Base-by-base conservation (phyloP, 768 basidiomycete species). In the Heimioporus sp. region DNA sequence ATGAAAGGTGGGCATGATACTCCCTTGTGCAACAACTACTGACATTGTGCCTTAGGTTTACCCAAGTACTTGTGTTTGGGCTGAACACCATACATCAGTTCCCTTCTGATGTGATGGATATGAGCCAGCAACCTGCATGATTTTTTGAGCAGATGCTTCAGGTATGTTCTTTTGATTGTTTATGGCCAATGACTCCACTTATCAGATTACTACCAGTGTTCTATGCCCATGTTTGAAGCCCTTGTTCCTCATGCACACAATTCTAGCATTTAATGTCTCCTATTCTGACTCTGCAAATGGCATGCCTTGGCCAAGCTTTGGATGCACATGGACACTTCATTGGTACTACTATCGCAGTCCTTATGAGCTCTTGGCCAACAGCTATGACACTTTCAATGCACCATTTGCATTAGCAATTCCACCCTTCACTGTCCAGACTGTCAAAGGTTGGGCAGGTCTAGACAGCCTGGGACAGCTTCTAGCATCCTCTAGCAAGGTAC, bases 221-320 rank as follows among this genome's bases (percentile, higher is more conserved):
- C 68, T 0, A 61, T 75, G 2, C 74, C 75, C 0, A 68, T 61
- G 1, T 74, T 76, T 30, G 72, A 77, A 9, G 73, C 67, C 3
- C 64, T 79, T 0, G 54, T 76, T 1, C 64, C 62, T 5, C 51
- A 60, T 10, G 43, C 24, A 0, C 58, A 72, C 19, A 52, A 73
- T 1, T 38, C 9, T 0, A 11, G 4, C n/a, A 43, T 52, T n/a
- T 40, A 46, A 46, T 0, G 2, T 2, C 40, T 52, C 11, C 24
- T 46, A 0, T 52, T 52, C n/a, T 10, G 11, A 21, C 46, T 52
- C 15, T 16, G 24, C 5, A 28, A 47, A 21, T 51, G 50, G 50
- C 43, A 51, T 17, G 31, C 37, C 2, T 28, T 51, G 15, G 43
- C 36, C 5, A 51, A 52, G 17, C 45, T 52, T 19, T 5, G 7